A percentile compares a stretch with the other conserved stretches of the same genome.
Conservation (phyloP, 1,284 basidiomycete genomes). For the Pseudozyma pruni region DNA sequence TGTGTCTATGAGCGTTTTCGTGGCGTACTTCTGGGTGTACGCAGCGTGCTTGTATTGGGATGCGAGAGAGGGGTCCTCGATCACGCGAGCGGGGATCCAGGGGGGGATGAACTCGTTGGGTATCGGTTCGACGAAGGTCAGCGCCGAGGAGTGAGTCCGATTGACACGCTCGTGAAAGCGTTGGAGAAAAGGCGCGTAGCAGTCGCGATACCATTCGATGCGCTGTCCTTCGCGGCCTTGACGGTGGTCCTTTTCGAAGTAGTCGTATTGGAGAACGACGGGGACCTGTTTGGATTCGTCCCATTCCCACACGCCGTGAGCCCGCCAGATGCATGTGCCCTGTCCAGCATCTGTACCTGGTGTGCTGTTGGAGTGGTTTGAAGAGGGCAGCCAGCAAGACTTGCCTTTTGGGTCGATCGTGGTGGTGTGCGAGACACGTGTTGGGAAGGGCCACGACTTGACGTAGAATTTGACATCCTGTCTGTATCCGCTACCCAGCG, state of each 20-base stretch:
- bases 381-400: conserved; percentile 42
- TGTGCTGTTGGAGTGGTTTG: not conserved
- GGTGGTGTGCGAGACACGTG: conserved; percentile 51
- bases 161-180: conserved; percentile 45
- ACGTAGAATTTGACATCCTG: conserved; percentile 72
- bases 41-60: conserved; percentile 29
- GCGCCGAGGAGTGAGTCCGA: not conserved
- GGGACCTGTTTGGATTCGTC: conserved; percentile 77
- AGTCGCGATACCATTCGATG: conserved; percentile 66
- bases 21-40: conserved; percentile 41
- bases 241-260: conserved; percentile 75
- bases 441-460: conserved; percentile 65
- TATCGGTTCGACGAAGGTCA: conserved; percentile 63
- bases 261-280: conserved; percentile 83
- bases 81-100: conserved; percentile 40
- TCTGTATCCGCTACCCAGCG: conserved; percentile 51
- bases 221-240: conserved; percentile 36
- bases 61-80: conserved; percentile 16
- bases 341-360: conserved; percentile 69
- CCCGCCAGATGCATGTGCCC: conserved; percentile 80
- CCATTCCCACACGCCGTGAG: conserved; percentile 95
- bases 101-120: conserved; percentile 67
- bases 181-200: conserved; percentile 60
- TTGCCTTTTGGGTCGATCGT: conserved; percentile 55
- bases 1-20: conserved; percentile 38